Evolutionary conservation across 2,329 filamentous ascomycete species (phyloP), one percentile per base, ranked within the genome.

Genomic region (Aspergillus japonicus): DNA sequence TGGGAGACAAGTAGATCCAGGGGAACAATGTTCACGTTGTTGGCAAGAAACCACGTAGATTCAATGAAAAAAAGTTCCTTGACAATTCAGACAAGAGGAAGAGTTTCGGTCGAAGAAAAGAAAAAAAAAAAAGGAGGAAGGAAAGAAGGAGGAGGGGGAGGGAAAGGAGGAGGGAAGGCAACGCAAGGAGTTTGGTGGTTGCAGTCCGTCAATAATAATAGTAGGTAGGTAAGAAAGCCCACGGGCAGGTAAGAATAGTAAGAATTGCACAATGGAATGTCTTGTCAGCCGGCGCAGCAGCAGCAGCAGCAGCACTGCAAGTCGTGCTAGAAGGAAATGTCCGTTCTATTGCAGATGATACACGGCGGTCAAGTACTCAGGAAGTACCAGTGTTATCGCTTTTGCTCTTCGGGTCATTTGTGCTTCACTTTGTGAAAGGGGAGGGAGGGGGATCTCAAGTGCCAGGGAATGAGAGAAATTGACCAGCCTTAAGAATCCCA

Each of bases 251-350:
- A 35, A 48, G 26, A 57, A 31, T 24, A 61, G 56, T 56, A 61
- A 59, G 50, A 58, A 53, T 53, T 57, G 52, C 50, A 50, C 50
- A 55, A 54, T 62, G 62, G 62, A 64, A 64, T 64, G 63, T 64
- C 39, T 54, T 52, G 61, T 57, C 61, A 58, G 50, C 52, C 53
- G 53, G 53, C 50, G 49, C 33, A 35, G 33, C 33, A 12, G 26
- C 26, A 7, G 24, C 24, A 26, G 24, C 24, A 26, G 24, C 24
- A 26, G 7, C 26, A 12, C 47, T 42, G 44, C 50, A 44, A 50
- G 33, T 62, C 49, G 48, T 57, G 51, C 56, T 26, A 29, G 54
- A 57, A 44, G 54, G 50, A 52, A 44, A 44, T 52, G 56, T 51
- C 31, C 33, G 35, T 47, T 44, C 39, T 44, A 44, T 44, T 44